Base-by-base conservation (phyloP, 345 rosid species). In the Jatropha curcas region DNA sequence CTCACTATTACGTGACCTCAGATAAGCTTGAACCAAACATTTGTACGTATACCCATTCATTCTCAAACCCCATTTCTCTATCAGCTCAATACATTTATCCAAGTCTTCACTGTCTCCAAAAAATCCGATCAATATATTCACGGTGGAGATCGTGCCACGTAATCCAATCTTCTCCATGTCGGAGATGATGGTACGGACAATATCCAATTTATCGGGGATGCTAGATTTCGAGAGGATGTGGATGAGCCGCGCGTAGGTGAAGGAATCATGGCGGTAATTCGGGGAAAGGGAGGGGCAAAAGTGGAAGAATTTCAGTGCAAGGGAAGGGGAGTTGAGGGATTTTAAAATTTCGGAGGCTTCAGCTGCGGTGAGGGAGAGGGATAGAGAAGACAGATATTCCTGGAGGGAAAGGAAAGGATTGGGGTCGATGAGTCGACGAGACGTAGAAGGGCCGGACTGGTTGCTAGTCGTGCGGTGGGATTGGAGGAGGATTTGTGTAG, bases 261-360 rank as follows among this genome's bases (percentile, higher is more conserved):
- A 79, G 59, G 95, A 63, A 68, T 88, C 87, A 70, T 77, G 90
- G 22, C 79, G 88, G 71, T 88, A 90, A 68, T 60, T 68, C 0
- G 92, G 86, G 71, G 79, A 85, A 55, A 87, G 67, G 1, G 86
- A 67, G 50, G 97, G 92, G 79, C 87, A 79, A 50, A 84, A 77
- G 4, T 75, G 82, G 87, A 93, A 93, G 85, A 93, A 89, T 1
- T 68, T 76, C 9, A 82, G 72, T 34, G 98, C 94, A 48, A 90
- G 92, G 50, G 84, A 77, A 19, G 97, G 92, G 73, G 76, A 81
- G 57, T 84, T 92, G n/a, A 94, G 82, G 86, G 95, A 87, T 65
- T 94, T 94, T 71, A 94, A 86, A 56, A 92, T 89, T 67, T 86
- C 86, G 59, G 97, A 94, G 80, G 86, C 91, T 79, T 94, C 98